These are phyloP conservation scores for Serendipita indica DNA, from an alignment of 768 basidiomycete genomes.

Conservation along the genomic window DNA sequence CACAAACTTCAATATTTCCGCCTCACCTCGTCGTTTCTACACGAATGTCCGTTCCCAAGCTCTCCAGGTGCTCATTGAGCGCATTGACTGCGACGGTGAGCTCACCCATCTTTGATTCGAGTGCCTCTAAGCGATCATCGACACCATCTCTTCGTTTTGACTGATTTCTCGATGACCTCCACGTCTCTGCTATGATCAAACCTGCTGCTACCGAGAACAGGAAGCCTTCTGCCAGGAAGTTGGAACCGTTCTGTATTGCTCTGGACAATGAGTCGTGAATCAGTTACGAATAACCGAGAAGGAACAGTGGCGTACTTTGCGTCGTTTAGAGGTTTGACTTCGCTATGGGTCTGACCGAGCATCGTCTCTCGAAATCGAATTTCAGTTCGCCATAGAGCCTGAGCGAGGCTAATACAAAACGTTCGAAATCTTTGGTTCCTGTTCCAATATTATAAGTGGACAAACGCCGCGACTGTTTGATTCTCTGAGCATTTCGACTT, in stretches of 20 bases:
- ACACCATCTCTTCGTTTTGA: slow-evolving; percentile 57
- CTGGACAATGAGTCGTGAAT: slow-evolving; percentile 24
- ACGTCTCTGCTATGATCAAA: slow-evolving; percentile 64
- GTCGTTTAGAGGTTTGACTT: slow-evolving; percentile 65
- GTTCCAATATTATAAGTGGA: not conserved
- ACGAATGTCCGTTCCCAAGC: slow-evolving; percentile 29
- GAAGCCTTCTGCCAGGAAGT: slow-evolving; percentile 71
- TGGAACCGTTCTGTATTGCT: slow-evolving; percentile 77
- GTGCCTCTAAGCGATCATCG: slow-evolving; percentile 51
- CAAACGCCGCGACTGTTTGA: not conserved
- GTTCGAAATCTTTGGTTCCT: slow-evolving; percentile 61
- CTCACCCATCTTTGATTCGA: slow-evolving; percentile 33
- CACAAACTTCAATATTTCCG: not conserved
- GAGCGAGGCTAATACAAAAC: slow-evolving; percentile 59
- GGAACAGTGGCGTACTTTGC: slow-evolving; percentile 34
- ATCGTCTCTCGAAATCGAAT: slow-evolving; percentile 57
- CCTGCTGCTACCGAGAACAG: slow-evolving; percentile 61
- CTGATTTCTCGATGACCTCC: slow-evolving; percentile 53
- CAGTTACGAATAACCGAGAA: not conserved
- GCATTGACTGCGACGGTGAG: slow-evolving; percentile 24
- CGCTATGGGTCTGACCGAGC: slow-evolving; percentile 58
- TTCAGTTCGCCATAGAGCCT: slow-evolving; percentile 62
- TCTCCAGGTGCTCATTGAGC: slow-evolving; percentile 23
- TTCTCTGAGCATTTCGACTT: slow-evolving; percentile 19
- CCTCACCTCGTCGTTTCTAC: slow-evolving; percentile 35